Percentiles rank a stretch among this genome's conserved stretches.
phyloP scores from a whole-genome alignment of 106 monocot genomes.

The Allium cepa region DNA sequence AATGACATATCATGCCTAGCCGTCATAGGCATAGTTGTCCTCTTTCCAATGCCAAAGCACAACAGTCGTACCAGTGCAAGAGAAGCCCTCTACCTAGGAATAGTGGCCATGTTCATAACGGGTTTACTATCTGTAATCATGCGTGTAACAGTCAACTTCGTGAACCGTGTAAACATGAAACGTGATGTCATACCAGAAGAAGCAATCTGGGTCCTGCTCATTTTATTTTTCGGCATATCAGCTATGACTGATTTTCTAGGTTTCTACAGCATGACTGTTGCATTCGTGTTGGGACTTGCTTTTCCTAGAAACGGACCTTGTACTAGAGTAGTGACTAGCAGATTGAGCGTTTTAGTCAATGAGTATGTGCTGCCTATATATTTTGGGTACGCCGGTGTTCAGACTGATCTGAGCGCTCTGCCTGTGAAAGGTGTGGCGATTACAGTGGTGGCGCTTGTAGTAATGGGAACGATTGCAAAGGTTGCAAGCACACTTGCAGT shows the following conservation, averaged over 20 bases:
- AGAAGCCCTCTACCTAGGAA: background rate
- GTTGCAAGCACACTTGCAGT: conserved; percentile 41
- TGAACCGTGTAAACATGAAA: background rate
- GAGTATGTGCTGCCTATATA: conserved; percentile 58
- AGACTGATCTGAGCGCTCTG: conserved; percentile 20
- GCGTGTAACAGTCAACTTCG: background rate
- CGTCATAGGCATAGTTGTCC: background rate
- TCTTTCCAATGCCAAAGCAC: background rate
- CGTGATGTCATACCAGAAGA: background rate
- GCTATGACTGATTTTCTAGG: background rate
- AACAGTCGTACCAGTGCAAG: background rate
- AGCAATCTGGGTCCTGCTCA: background rate
- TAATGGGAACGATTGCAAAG: conserved; percentile 34
- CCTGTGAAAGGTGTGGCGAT: background rate
- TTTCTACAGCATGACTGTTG: conserved; percentile 13
- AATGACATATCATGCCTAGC: conserved; percentile 11
- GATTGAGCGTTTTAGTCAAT: conserved; percentile 39
- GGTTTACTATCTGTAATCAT: background rate
- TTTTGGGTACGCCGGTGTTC: conserved; percentile 35
- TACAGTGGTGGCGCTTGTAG: conserved; percentile 13
- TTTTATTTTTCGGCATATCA: background rate
- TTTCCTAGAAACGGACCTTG: conserved; percentile 51
- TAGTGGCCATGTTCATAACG: background rate
- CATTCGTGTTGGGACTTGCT: conserved; percentile 44
- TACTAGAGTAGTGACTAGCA: conserved; percentile 33